phyloP scores from a whole-genome alignment of 306 rosid genomes.

The Cucumis cinereus region DNA sequence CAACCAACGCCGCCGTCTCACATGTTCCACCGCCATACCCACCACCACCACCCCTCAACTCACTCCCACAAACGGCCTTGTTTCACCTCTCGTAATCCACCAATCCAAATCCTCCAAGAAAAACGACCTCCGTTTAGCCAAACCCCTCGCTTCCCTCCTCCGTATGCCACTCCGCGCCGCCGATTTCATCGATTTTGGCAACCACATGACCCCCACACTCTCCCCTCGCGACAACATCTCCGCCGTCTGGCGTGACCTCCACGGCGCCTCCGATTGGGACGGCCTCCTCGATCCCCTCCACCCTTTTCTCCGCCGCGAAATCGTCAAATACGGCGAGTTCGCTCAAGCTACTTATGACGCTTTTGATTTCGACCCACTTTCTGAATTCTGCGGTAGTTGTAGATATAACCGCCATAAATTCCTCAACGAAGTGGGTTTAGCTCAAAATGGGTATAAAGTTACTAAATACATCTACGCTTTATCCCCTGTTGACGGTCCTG shows the following conservation, averaged over 20 bases:
- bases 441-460: slow-evolving; percentile 28
- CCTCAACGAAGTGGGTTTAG: slow-evolving; percentile 26
- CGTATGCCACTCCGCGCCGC: slow-evolving; percentile 5
- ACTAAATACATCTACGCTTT: slow-evolving; percentile 47
- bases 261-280: slow-evolving; percentile 36
- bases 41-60: neutral
- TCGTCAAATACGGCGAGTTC: slow-evolving; percentile 64
- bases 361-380: slow-evolving; percentile 45
- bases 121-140: neutral
- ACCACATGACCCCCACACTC: slow-evolving; percentile 26
- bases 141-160: slow-evolving; percentile 9
- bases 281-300: slow-evolving; percentile 40
- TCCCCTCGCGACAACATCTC: slow-evolving; percentile 50
- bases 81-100: neutral
- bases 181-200: slow-evolving; percentile 8
- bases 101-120: neutral
- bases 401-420: slow-evolving; percentile 29
- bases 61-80: neutral
- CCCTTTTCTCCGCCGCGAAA: slow-evolving; percentile 43
- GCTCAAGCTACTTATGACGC: slow-evolving; percentile 66
- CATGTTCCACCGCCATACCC: neutral
- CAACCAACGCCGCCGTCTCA: neutral
- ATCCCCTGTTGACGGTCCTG: slow-evolving; percentile 42
- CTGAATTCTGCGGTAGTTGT: slow-evolving; percentile 53
- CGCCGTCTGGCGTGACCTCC: slow-evolving; percentile 38